A percentile compares a stretch with the other conserved stretches of the same genome.
Evolutionary conservation across 192 early-diverging fungal genomes (phyloP).

Genomic region (Phycomyces nitens): DNA sequence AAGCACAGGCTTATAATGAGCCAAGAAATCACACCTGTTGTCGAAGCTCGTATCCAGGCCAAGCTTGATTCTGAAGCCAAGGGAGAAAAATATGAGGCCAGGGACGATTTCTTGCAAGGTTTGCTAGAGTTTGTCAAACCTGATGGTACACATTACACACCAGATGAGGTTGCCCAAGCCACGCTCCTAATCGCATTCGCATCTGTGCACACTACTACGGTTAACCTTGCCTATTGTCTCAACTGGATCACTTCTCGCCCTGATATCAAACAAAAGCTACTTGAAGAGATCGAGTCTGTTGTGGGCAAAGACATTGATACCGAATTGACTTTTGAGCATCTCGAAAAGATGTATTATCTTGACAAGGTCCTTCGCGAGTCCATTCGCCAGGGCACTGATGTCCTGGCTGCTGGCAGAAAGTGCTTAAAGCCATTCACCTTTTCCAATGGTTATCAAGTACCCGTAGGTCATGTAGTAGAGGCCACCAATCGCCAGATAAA

Average conservation of each 20-base stretch:
- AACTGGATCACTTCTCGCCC: constrained; percentile 26
- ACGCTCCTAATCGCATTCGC: constrained; percentile 26
- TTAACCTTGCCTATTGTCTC: constrained; percentile 7
- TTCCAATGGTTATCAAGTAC: constrained; percentile 24
- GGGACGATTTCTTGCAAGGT: constrained; percentile 17
- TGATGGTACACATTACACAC: constrained; percentile 16
- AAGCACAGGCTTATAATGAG: constrained; percentile 17
- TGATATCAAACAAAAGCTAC: constrained; percentile 7
- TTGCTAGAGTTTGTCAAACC: constrained; percentile 12
- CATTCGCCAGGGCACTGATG: constrained; percentile 23
- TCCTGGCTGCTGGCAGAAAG: constrained; percentile 20
- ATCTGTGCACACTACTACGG: constrained; percentile 24
- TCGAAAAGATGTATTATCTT: constrained; percentile 23
- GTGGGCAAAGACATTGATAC: neutral
- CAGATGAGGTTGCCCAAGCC: constrained; percentile 12
- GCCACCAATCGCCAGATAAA: constrained; percentile 17
- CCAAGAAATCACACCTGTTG: neutral
- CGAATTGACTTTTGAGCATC: constrained; percentile 8
- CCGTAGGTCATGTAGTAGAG: constrained; percentile 22
- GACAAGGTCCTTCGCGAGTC: constrained; percentile 25
- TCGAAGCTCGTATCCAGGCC: constrained; percentile 3
- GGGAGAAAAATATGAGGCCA: neutral
- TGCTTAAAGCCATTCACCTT: constrained; percentile 19
- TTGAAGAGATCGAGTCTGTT: constrained; percentile 21
- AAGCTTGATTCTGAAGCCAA: neutral